A percentile compares a stretch with the other conserved stretches of the same genome.
phyloP scores from a whole-genome alignment of 75 land plant genomes.

The Chamaecyparis obtusa region DNA sequence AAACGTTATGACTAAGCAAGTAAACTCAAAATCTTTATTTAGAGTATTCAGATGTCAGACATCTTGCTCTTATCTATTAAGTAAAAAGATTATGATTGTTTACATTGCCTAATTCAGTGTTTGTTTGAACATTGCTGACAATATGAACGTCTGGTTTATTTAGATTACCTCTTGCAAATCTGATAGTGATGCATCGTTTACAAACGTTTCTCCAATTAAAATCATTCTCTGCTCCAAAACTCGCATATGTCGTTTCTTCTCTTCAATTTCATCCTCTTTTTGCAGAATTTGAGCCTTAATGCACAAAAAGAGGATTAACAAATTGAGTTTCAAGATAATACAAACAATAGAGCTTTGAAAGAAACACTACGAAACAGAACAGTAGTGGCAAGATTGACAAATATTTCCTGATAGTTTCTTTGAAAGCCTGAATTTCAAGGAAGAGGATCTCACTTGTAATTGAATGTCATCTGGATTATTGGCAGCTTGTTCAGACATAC shows the following conservation, averaged over 20 bases:
- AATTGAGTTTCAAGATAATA: not conserved
- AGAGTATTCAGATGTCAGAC: not conserved
- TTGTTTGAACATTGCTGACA: not conserved
- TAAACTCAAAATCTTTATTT: not conserved
- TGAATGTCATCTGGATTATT: conserved; percentile 62
- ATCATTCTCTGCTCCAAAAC: conserved; percentile 69
- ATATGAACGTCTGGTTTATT: not conserved
- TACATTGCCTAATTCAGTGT: not conserved
- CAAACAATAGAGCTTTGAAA: not conserved
- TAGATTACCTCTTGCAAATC: conserved; percentile 88
- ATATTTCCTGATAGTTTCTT: not conserved
- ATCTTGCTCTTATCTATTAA: not conserved
- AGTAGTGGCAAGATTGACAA: not conserved
- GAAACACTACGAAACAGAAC: not conserved
- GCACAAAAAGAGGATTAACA: not conserved
- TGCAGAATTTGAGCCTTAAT: conserved; percentile 62
- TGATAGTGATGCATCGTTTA: conserved; percentile 63
- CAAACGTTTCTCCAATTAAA: conserved; percentile 60
- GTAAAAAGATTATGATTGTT: not conserved
- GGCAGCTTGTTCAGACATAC: conserved; percentile 74
- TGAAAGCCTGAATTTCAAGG: not conserved
- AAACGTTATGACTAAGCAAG: not conserved
- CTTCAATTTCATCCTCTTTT: conserved; percentile 76
- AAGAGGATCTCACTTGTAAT: conserved; percentile 35
- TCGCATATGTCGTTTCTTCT: conserved; percentile 72